Evolutionary conservation across 1,284 basidiomycete genomes (phyloP), one percentile per base, ranked within the genome.

Genomic region (Prillingera fragicola): DNA sequence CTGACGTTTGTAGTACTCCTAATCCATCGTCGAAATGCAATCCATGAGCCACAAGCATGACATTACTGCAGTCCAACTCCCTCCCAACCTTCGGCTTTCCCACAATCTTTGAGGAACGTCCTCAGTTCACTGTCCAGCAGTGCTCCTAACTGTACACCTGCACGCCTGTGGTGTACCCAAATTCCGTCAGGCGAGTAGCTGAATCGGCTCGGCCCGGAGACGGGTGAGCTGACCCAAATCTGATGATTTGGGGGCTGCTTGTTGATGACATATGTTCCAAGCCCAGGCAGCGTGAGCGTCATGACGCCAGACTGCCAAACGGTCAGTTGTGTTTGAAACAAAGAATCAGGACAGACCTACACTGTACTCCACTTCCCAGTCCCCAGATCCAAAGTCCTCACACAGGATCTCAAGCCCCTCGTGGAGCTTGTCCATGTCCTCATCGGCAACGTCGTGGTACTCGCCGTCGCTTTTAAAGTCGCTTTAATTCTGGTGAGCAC

Each of bases 161-260:
- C 15, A 18, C 44, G 82, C 35, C 90, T 78, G 15, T 76, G 73
- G 65, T 94, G 92, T 19, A 85, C 73, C 90, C 90, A 95, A 3
- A 37, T 34, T 9, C 56, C 62, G 14, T 49, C 37, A n/a, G 42
- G 22, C n/a, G 60, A 55, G 57, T 84, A 87, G 68, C 90, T 87
- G 65, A 90, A 95, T 32, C 90, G 81, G 71, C 86, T 85, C 10
- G 90, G 90, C 14, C 90, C 90, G 59, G 89, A 87, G 52, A 83
- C 65, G 0, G 94, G 94, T 26, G 89, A 94, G 10, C 88, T 92
- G 25, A 98, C 77, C 94, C 94, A 98, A 63, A 98, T 97, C 70
- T 98, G 95, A 71, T 91, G 90, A 67, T 97, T 97, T 5, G 95
- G 94, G 8, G 94, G 94, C 71, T 98, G 94, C 76, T 98, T 98